These are phyloP conservation scores for Ramalina intermedia DNA, from an alignment of 495 filamentous ascomycete species.

Conservation along the genomic window DNA sequence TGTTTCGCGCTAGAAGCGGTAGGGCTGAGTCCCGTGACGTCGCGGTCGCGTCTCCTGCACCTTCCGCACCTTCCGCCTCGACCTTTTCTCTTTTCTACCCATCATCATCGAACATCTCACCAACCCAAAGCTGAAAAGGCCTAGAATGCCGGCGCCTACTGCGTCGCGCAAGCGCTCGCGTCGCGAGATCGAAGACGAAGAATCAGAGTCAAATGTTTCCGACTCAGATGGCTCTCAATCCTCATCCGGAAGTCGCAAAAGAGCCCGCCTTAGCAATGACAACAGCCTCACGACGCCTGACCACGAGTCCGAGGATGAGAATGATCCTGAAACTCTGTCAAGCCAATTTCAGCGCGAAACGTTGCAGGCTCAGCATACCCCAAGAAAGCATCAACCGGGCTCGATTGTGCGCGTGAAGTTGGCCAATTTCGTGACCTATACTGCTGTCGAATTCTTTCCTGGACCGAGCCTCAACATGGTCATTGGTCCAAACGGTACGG, in stretches of 20 bases:
- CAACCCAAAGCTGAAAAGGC: too few relatives aligned
- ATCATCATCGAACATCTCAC: too few relatives aligned
- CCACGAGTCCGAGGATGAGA: not conserved
- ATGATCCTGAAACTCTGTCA: constrained; percentile 1
- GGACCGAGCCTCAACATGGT: constrained; percentile 97
- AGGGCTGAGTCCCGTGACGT: not conserved
- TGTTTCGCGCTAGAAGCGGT: too few relatives aligned
- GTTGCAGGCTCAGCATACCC: constrained; percentile 1
- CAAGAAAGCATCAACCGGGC: constrained; percentile 48
- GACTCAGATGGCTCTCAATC: constrained; percentile 1
- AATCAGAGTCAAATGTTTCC: not conserved
- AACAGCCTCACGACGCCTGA: not conserved
- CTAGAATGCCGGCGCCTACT: constrained; percentile 1
- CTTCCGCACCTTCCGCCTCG: too few relatives aligned
- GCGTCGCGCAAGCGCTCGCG: constrained; percentile 6
- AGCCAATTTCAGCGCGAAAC: constrained; percentile 6
- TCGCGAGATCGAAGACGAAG: constrained; percentile 5
- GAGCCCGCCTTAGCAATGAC: constrained; percentile 12
- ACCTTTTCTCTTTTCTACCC: too few relatives aligned
- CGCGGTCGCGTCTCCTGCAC: too few relatives aligned
- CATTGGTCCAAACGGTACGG: constrained; percentile 94
- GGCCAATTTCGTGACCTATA: constrained; percentile 91
- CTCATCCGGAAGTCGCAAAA: constrained; percentile 6
- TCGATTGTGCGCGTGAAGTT: constrained; percentile 81
- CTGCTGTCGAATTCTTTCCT: constrained; percentile 70